Evolutionary conservation across 2,329 filamentous ascomycete genomes (phyloP).

Genomic region (Tolypocladium endophyticum): DNA sequence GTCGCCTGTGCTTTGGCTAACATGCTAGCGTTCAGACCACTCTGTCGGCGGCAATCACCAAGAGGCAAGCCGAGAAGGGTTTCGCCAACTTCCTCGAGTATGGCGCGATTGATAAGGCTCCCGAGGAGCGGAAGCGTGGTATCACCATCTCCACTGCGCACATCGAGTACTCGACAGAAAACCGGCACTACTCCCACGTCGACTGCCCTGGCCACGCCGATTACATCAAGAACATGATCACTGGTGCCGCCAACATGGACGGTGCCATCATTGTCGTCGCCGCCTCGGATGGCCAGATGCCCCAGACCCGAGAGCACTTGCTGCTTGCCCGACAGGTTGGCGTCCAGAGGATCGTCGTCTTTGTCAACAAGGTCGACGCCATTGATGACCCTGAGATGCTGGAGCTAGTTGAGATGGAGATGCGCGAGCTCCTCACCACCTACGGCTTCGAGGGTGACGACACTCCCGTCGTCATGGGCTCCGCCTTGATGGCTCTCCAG

Average conservation of each 20-base stretch:
- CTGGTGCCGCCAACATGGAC: constrained; percentile 98
- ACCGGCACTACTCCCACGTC: constrained; percentile 97
- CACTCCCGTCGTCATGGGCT: constrained; percentile 94
- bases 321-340: constrained; percentile 96
- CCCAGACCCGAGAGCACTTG: constrained; percentile 96
- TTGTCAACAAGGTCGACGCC: constrained; percentile 99
- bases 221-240: constrained; percentile 99
- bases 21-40: constrained; percentile 61
- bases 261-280: constrained; percentile 98
- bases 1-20: background rate
- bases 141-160: constrained; percentile 98
- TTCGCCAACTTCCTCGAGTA: constrained; percentile 93
- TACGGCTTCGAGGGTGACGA: constrained; percentile 99
- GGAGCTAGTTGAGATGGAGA: constrained; percentile 99
- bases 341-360: constrained; percentile 96
- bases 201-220: constrained; percentile 99
- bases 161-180: constrained; percentile 94
- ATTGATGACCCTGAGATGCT: constrained; percentile 98
- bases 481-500: constrained; percentile 89
- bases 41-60: constrained; percentile 96
- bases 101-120: constrained; percentile 96
- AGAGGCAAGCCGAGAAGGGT: constrained; percentile 92
- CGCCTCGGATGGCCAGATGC: constrained; percentile 98
- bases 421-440: constrained; percentile 86
- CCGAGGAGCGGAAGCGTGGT: constrained; percentile 98